Evolutionary conservation across 306 rosid genomes (phyloP).

Genomic region (Vigna unguiculata): DNA sequence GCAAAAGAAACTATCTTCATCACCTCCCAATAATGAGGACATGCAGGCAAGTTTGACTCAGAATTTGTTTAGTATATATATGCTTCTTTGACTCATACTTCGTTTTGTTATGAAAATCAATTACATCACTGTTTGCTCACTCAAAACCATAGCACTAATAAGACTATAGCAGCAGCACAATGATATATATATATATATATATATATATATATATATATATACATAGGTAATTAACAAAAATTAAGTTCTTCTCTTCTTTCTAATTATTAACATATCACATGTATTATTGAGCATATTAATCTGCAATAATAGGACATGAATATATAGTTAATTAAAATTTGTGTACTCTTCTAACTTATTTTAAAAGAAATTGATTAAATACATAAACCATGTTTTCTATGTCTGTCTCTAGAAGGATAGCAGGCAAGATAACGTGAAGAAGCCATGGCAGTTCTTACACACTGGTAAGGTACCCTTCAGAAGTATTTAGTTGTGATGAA

Average conservation of each 20-base stretch:
- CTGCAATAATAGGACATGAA: background rate
- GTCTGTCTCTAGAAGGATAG: slow-evolving; percentile 39
- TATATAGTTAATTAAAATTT: background rate
- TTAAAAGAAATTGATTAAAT: background rate
- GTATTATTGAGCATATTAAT: slow-evolving; percentile 6
- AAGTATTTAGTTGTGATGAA: slow-evolving; percentile 3
- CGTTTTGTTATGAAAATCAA: background rate
- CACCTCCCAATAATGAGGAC: background rate
- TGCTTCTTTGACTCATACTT: slow-evolving; percentile 17
- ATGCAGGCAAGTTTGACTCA: slow-evolving; percentile 44
- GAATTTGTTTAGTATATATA: background rate
- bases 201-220: too few species aligned
- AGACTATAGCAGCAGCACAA: background rate
- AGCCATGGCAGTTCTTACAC: slow-evolving; percentile 31
- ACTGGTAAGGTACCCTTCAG: background rate
- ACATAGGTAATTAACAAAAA: background rate
- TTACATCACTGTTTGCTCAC: background rate
- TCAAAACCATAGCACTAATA: background rate
- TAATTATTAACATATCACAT: background rate
- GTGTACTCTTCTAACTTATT: background rate
- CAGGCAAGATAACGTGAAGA: slow-evolving; percentile 28
- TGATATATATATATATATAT: too few species aligned
- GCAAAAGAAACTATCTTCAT: slow-evolving; percentile 30
- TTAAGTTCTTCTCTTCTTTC: background rate
- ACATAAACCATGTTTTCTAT: background rate